A percentile compares a stretch with the other conserved stretches of the same genome.
phyloP scores from a whole-genome alignment of 176 grass and related monocot species.

The Phoenix dactylifera region DNA sequence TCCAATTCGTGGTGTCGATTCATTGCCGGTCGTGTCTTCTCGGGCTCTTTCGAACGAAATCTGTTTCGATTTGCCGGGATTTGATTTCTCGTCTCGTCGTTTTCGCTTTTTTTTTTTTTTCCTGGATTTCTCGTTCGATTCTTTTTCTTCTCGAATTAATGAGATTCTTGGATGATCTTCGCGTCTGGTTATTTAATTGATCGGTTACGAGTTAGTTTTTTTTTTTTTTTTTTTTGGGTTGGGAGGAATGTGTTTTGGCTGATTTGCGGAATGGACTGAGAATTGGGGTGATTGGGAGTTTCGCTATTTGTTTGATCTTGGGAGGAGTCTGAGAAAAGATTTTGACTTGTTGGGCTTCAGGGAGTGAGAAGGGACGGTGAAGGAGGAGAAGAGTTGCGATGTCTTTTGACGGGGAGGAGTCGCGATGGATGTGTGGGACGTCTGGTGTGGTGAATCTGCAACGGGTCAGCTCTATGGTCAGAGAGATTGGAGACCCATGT shows the following conservation, averaged over 20 bases:
- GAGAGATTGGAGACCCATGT: conserved; percentile 76
- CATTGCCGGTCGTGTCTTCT: too few relatives aligned
- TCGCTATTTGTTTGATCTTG: too few relatives aligned
- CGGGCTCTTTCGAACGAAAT: not conserved
- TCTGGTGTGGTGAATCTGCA: conserved; percentile 69
- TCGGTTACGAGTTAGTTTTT: not conserved
- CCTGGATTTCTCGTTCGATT: too few relatives aligned
- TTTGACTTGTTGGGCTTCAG: not conserved
- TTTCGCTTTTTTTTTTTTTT: too few relatives aligned
- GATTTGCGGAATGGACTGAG: not conserved
- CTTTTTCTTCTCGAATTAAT: too few relatives aligned
- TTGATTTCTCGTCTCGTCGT: too few relatives aligned
- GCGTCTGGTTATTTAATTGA: too few relatives aligned
- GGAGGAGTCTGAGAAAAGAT: not conserved
- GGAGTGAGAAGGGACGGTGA: conserved; percentile 5
- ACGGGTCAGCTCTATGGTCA: conserved; percentile 65
- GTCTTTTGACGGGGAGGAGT: conserved; percentile 45
- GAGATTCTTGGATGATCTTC: too few relatives aligned
- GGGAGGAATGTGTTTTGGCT: not conserved
- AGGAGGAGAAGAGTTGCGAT: conserved; percentile 6
- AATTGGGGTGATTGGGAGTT: too few relatives aligned
- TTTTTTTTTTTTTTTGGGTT: not conserved
- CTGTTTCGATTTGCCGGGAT: not conserved
- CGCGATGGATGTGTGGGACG: conserved; percentile 83
- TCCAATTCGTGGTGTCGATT: too few relatives aligned